Conservation (phyloP, 2,329 filamentous ascomycete genomes). For the Zarea fungicola region DNA sequence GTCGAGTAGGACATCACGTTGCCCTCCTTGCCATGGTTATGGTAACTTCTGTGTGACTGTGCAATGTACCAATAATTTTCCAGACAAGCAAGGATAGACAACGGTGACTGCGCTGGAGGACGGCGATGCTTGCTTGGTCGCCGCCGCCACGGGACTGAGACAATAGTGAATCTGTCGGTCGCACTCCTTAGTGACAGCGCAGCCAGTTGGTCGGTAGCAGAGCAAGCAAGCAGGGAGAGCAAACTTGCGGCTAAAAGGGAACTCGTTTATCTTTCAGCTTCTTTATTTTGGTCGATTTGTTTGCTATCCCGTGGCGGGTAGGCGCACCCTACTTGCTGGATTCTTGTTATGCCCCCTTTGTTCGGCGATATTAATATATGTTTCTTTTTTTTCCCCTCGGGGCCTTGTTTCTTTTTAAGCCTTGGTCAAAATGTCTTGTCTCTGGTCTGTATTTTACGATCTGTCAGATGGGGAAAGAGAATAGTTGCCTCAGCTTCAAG, state of each 20-base stretch:
- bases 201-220: too few species aligned
- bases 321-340: background rate
- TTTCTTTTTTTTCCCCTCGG: background rate
- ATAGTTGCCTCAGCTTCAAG: background rate
- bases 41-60: background rate
- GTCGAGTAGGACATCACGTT: background rate
- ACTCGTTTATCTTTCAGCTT: background rate
- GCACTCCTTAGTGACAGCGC: too few species aligned
- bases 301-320: background rate
- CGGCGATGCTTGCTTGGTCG: too few species aligned
- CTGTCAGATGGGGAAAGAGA: slow-evolving; percentile 6
- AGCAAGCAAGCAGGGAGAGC: too few species aligned
- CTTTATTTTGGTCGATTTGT: background rate
- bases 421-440: background rate
- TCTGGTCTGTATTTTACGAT: background rate
- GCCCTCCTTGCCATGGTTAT: background rate
- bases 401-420: background rate
- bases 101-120: background rate
- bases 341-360: background rate
- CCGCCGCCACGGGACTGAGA: too few species aligned
- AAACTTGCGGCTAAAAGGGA: slow-evolving; percentile 1
- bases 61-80: background rate
- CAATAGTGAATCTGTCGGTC: too few species aligned
- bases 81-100: background rate
- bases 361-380: background rate